Base-by-base conservation (phyloP, 495 filamentous ascomycete species). In the Trichoderma reesei region DNA sequence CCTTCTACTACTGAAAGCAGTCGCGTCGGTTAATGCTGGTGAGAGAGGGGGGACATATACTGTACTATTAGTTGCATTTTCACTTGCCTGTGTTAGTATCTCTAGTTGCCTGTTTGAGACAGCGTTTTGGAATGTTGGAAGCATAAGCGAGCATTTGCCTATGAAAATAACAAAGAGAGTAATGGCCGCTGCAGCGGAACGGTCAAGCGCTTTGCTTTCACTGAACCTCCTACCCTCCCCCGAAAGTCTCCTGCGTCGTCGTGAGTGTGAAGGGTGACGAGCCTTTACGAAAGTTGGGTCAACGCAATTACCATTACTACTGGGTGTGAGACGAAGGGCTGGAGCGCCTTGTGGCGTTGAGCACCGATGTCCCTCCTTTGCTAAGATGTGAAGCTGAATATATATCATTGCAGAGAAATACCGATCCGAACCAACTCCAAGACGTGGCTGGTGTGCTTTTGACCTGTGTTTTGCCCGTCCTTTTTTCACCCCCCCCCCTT, bases 91-190 rank as follows among this genome's bases (percentile, higher is more conserved):
- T 56, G 20, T 56, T 56, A 14, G 51, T 56, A 56, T 56, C 34
- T 56, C 16, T 14, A 33, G 11, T 20, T 11, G 8, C 18, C 26
- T 6, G 51, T 34, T 26, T 56, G 51, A 34, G 51, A 31, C 9
- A 34, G 51, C 51, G 31, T 56, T 34, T 39, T 14, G 26, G 26
- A 31, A 56, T 56, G 31, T 56, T 56, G 51, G 51, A 56, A 56
- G 51, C 51, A 56, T 56, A 56, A 56, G 51, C 51, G 51, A 56
- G 51, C 51, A 56, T 56, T 34, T 56, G 31, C 34, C 34, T 56
- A 33, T 56, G 51, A 34, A 34, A 34, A 56, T 56, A 34, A 56
- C 20, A 56, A 56, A 26, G 26, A 26, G 51, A 48, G 44, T 18
- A 48, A 20, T 18, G 44, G 20, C 44, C 18, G 5, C 44, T 48